Evolutionary conservation across 2,329 filamentous ascomycete genomes (phyloP).

Genomic region (Ceratocystis destructans): DNA sequence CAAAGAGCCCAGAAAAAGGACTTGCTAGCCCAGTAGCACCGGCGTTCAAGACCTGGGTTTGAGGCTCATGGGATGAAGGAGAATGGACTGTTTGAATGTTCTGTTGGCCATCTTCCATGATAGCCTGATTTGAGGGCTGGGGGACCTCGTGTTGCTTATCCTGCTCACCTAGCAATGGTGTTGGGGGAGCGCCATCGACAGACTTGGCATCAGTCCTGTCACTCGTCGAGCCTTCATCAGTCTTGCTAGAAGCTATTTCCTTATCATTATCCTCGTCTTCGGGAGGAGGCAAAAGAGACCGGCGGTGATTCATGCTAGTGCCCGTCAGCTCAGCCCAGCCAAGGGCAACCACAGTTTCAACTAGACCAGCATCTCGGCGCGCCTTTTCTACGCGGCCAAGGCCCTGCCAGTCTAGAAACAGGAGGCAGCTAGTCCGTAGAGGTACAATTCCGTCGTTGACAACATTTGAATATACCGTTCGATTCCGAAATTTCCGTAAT

Average conservation of each 20-base stretch:
- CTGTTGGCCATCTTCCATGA: slow-evolving; percentile 50
- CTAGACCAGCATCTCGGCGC: slow-evolving; percentile 74
- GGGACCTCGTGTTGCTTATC: slow-evolving; percentile 48
- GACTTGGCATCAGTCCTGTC: slow-evolving; percentile 22
- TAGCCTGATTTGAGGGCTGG: slow-evolving; percentile 52
- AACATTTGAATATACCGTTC: slow-evolving; percentile 91
- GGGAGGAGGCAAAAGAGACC: slow-evolving; percentile 33
- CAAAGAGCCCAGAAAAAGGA: slow-evolving; percentile 52
- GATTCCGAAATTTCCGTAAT: slow-evolving; percentile 73
- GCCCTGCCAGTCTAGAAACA: slow-evolving; percentile 94
- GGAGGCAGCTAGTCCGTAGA: slow-evolving; percentile 81
- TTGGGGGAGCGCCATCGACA: slow-evolving; percentile 27
- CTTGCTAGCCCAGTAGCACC: slow-evolving; percentile 24
- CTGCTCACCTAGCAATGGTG: slow-evolving; percentile 22
- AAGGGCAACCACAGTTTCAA: slow-evolving; percentile 85
- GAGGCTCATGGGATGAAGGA: slow-evolving; percentile 22
- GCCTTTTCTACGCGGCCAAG: slow-evolving; percentile 90
- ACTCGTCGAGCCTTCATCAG: background rate
- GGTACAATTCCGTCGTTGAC: slow-evolving; percentile 97
- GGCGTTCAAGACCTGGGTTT: slow-evolving; percentile 17
- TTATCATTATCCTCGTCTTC: slow-evolving; percentile 25
- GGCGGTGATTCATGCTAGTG: slow-evolving; percentile 40
- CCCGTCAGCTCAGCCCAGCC: slow-evolving; percentile 87
- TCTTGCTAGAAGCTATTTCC: slow-evolving; percentile 6
- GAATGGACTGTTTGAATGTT: slow-evolving; percentile 34